A percentile compares a stretch with the other conserved stretches of the same genome.
Conservation (phyloP, 768 basidiomycete species). For the Ephemerocybe angulata region DNA sequence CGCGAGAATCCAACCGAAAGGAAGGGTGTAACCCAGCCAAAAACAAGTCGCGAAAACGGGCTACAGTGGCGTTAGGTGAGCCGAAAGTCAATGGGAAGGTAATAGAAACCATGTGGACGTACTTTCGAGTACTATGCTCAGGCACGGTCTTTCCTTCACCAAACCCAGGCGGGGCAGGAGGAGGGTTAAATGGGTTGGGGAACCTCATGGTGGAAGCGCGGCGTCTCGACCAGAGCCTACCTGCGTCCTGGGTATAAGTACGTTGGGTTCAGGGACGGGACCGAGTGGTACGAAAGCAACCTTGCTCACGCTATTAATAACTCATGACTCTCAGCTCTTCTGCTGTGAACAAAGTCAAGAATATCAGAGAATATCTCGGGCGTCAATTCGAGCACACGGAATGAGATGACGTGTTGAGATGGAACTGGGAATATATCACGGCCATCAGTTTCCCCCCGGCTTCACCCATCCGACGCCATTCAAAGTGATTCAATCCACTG, state of each 20-base stretch:
- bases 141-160: constrained; percentile 42
- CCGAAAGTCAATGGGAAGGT: neutral
- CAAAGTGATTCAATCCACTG: no score
- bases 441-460: no score
- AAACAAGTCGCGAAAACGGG: constrained; percentile 35
- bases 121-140: constrained; percentile 33
- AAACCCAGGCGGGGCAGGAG: constrained; percentile 48
- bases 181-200: constrained; percentile 36
- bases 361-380: no score
- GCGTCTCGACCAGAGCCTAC: neutral
- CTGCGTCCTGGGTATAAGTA: neutral
- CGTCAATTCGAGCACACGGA: no score
- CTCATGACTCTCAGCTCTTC: no score
- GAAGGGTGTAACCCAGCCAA: constrained; percentile 46
- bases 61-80: constrained; percentile 14
- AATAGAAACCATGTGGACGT: constrained; percentile 12
- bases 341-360: no score
- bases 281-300: no score
- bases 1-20: constrained; percentile 46
- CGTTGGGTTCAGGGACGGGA: no score
- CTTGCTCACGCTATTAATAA: no score
- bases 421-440: no score
- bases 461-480: no score
- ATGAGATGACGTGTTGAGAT: no score
- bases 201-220: constrained; percentile 22